These are phyloP conservation scores for Trichophyton schoenleinii DNA, from an alignment of 2,329 filamentous ascomycete species.

Conservation along the genomic window DNA sequence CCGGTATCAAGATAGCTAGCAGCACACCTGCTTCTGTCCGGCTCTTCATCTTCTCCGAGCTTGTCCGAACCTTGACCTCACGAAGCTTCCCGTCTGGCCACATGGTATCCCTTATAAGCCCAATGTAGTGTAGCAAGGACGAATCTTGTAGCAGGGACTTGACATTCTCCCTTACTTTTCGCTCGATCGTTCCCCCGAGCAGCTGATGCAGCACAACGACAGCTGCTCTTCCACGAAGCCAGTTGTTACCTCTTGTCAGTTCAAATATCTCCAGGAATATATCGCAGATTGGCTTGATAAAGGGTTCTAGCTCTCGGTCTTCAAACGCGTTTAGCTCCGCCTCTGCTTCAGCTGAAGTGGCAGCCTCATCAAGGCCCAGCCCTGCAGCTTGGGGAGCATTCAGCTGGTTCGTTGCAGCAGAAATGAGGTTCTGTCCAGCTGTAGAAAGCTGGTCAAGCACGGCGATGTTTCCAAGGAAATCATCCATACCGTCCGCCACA, in stretches of 20 bases:
- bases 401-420: constrained; percentile 41
- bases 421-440: constrained; percentile 71
- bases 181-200: constrained; percentile 87
- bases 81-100: constrained; percentile 54
- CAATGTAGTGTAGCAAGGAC: constrained; percentile 61
- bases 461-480: constrained; percentile 90
- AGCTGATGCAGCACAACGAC: constrained; percentile 94
- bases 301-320: constrained; percentile 74
- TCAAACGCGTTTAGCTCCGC: constrained; percentile 91
- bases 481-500: constrained; percentile 94
- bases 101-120: constrained; percentile 59
- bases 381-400: constrained; percentile 20
- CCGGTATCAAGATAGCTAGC: constrained; percentile 77
- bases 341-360: constrained; percentile 59
- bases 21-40: constrained; percentile 79
- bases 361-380: constrained; percentile 25
- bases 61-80: constrained; percentile 45
- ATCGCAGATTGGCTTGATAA: constrained; percentile 97
- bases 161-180: constrained; percentile 80
- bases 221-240: constrained; percentile 87
- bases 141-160: constrained; percentile 64
- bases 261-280: constrained; percentile 94
- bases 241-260: constrained; percentile 88
- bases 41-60: constrained; percentile 63
- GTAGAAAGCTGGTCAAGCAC: constrained; percentile 88